Base-by-base conservation (phyloP, 2,329 filamentous ascomycete species). In the Penicillium thymicola region DNA sequence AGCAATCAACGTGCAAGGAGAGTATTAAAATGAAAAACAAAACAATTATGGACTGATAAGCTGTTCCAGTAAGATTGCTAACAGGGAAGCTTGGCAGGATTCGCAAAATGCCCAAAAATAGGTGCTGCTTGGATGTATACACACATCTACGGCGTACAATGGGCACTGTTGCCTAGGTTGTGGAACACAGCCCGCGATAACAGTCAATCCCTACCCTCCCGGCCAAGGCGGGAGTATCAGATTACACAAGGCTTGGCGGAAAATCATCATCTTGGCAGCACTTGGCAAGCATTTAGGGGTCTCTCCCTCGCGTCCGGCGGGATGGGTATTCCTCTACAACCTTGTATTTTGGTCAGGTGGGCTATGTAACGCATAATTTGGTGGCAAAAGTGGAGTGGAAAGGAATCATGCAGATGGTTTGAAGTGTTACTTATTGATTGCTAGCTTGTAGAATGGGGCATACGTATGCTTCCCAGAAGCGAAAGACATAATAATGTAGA, bases 241-340 rank as follows among this genome's bases (percentile, higher is more conserved):
- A 66, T 47, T 57, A 47, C 51, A 56, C 51, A 61, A 62, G 59
- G 55, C 64, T 66, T 66, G 64, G 62, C 64, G 42, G 62, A 59
- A 61, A 55, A 62, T 55, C 64, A 60, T 57, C 42, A 55, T 14
- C 64, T 62, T 64, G 61, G 62, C 61, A 30, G 14, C 14, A 55
- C 61, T 65, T 65, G 64, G 62, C 64, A 63, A 47, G 51, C 50
- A 65, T 66, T 51, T 36, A 28, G 50, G 58, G 44, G 43, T 10
- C 45, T 57, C 54, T 57, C 57, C 62, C 63, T 65, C 41, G 60
- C 60, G 51, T 65, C 51, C 41, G 25, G 51, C 34, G 42, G 55
- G 43, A 46, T 51, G 47, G 54, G 36, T 54, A 57, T 54, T 61
- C 56, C 53, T 61, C 34, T 55, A 5, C 34, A 54, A 46, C 28